These are phyloP conservation scores for Neopestalotiopsis rosae DNA, from an alignment of 2,329 filamentous ascomycete genomes.

Conservation along the genomic window DNA sequence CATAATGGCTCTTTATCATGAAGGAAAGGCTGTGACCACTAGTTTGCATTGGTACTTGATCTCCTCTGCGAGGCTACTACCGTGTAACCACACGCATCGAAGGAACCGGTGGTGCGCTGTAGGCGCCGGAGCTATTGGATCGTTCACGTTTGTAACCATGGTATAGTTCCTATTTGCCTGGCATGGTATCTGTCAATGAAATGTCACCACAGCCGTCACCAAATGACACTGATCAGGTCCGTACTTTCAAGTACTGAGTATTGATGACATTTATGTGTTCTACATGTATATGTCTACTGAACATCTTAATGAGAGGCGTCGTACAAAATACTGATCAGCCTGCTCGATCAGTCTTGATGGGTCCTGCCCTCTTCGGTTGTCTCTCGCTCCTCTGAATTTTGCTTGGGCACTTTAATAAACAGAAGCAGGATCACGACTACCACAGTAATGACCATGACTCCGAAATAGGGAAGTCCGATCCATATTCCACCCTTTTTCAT, in stretches of 20 bases:
- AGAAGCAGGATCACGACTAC: conserved; percentile 9
- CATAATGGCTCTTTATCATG: too few relatives aligned
- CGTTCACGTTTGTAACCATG: too few relatives aligned
- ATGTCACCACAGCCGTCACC: too few relatives aligned
- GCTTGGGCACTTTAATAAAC: conserved; percentile 18
- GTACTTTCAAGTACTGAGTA: neutral
- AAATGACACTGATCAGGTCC: too few relatives aligned
- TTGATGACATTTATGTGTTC: neutral
- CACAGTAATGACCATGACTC: conserved; percentile 25
- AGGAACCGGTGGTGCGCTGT: too few relatives aligned
- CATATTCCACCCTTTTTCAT: conserved; percentile 32
- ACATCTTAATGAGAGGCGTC: neutral
- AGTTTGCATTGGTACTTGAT: too few relatives aligned
- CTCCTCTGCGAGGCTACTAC: too few relatives aligned
- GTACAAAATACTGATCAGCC: neutral
- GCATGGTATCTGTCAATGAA: too few relatives aligned
- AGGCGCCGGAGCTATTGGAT: too few relatives aligned
- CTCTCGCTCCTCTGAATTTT: neutral
- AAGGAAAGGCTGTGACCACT: too few relatives aligned
- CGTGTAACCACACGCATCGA: too few relatives aligned
- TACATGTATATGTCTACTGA: neutral
- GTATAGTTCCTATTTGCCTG: too few relatives aligned
- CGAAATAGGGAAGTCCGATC: conserved; percentile 38
- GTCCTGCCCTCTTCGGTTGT: conserved; percentile 7
- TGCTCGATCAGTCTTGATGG: conserved; percentile 7